Percentiles rank a stretch among this genome's conserved stretches.
Evolutionary conservation across 305 asterid species (phyloP).

Genomic region (Fraxinus xanthoxyloides): DNA sequence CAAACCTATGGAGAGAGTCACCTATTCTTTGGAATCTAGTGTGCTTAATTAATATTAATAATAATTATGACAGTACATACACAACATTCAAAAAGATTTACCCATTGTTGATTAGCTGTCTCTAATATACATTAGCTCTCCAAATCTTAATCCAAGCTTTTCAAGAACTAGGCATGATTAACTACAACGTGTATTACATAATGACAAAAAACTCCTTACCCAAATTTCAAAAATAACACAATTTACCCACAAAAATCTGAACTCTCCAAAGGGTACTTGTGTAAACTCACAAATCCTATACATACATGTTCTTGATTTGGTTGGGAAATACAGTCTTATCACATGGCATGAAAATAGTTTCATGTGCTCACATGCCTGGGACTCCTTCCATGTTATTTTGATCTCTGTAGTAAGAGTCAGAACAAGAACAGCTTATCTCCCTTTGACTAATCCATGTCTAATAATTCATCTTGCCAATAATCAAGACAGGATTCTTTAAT

Average conservation of each 20-base stretch:
- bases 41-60: conserved; percentile 11
- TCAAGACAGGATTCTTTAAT: background rate
- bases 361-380: conserved; percentile 80
- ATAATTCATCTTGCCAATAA: conserved; percentile 26
- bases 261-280: conserved; percentile 33
- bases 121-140: conserved; percentile 24
- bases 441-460: conserved; percentile 47
- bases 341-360: conserved; percentile 68
- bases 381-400: conserved; percentile 60
- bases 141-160: conserved; percentile 39
- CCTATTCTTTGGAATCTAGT: conserved; percentile 28
- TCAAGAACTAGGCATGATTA: conserved; percentile 38
- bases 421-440: conserved; percentile 23
- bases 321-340: conserved; percentile 39
- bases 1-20: conserved; percentile 27
- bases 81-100: conserved; percentile 26
- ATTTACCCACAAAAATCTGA: background rate
- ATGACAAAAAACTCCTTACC: conserved; percentile 40
- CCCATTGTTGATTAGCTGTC: conserved; percentile 43
- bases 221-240: conserved; percentile 10
- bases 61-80: conserved; percentile 19
- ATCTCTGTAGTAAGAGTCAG: conserved; percentile 35
- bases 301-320: conserved; percentile 28
- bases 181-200: conserved; percentile 26
- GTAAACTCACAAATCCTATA: conserved; percentile 12